These are phyloP conservation scores for Neofusicoccum kwambonambiense DNA, from an alignment of 2,329 filamentous ascomycete species.

Conservation along the genomic window DNA sequence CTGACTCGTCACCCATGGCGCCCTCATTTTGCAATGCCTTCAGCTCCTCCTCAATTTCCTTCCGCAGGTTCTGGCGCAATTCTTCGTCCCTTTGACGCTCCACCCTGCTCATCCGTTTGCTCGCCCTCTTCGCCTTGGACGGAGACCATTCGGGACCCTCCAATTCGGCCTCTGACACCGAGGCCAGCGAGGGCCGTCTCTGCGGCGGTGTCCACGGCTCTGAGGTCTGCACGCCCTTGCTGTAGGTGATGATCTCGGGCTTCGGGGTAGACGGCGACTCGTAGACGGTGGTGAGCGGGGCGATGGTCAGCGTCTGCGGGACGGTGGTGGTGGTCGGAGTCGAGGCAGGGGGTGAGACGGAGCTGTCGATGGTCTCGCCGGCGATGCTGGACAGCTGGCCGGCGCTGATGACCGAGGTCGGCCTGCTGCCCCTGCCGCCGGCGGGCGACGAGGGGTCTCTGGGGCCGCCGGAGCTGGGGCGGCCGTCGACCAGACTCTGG, in stretches of 20 bases:
- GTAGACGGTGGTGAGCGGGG: conserved; percentile 72
- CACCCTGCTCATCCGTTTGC: conserved; percentile 74
- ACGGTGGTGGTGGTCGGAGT: conserved; percentile 47
- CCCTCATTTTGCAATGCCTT: conserved; percentile 58
- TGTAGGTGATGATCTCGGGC: conserved; percentile 88
- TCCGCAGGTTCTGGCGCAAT: conserved; percentile 76
- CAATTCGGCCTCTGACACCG: conserved; percentile 49
- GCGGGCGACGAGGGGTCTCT: conserved; percentile 44
- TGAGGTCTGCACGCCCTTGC: conserved; percentile 90
- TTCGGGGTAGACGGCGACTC: conserved; percentile 74
- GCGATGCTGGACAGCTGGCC: conserved; percentile 64
- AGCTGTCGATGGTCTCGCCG: conserved; percentile 55
- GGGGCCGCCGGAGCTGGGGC: conserved; percentile 66
- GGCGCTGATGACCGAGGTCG: conserved; percentile 81
- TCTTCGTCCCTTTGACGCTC: conserved; percentile 86
- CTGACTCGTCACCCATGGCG: conserved; percentile 39
- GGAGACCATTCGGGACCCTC: conserved; percentile 59
- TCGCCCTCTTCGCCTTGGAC: conserved; percentile 53
- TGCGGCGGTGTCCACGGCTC: conserved; percentile 65
- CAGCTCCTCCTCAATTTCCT: conserved; percentile 91
- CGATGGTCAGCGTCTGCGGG: conserved; percentile 71
- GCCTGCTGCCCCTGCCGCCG: conserved; percentile 62
- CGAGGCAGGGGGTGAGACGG: conserved; percentile 38
- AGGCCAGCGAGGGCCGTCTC: conserved; percentile 45
- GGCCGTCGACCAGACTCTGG: conserved; percentile 76